Conservation (phyloP, 1,284 basidiomycete species). For the Naganishia liquefaciens region DNA sequence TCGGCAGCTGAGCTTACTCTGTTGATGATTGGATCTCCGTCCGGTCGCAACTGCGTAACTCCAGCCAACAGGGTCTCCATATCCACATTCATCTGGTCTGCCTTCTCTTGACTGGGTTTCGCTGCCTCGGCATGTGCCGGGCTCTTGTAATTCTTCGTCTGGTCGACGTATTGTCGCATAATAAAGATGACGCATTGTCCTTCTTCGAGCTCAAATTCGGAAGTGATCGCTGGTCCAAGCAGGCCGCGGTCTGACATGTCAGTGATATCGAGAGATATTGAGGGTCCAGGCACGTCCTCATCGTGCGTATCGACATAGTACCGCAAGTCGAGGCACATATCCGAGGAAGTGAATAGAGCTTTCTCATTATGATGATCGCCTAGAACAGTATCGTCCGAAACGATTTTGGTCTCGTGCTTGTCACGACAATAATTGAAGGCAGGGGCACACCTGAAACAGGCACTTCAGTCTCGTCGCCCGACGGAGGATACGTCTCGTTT, state of each 20-base stretch:
- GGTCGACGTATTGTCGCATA: slow-evolving; percentile 60
- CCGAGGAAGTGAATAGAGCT: slow-evolving; percentile 66
- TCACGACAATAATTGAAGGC: slow-evolving; percentile 89
- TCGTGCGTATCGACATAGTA: slow-evolving; percentile 59
- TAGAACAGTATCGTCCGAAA: slow-evolving; percentile 57
- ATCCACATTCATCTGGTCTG: slow-evolving; percentile 59
- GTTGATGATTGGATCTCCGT: slow-evolving; percentile 66
- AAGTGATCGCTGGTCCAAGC: slow-evolving; percentile 43
- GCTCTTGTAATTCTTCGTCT: slow-evolving; percentile 43
- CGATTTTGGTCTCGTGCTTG: slow-evolving; percentile 64
- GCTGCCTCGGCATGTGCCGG: slow-evolving; percentile 43
- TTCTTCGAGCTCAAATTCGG: slow-evolving; percentile 65
- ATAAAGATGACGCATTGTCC: slow-evolving; percentile 85
- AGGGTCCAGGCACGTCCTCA: slow-evolving; percentile 59
- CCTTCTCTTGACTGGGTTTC: slow-evolving; percentile 45
- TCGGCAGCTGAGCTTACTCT: slow-evolving; percentile 53
- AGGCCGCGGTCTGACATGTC: slow-evolving; percentile 44
- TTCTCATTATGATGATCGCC: slow-evolving; percentile 60
- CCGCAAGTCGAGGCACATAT: slow-evolving; percentile 71
- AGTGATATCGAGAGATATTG: slow-evolving; percentile 59
- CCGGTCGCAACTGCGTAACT: slow-evolving; percentile 59
- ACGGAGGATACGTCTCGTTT: background rate
- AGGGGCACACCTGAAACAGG: slow-evolving; percentile 65
- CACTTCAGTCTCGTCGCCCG: slow-evolving; percentile 18
- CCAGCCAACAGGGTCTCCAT: slow-evolving; percentile 59